Conservation (phyloP, 176 grass and related monocot genomes). For the Themeda triandra region DNA sequence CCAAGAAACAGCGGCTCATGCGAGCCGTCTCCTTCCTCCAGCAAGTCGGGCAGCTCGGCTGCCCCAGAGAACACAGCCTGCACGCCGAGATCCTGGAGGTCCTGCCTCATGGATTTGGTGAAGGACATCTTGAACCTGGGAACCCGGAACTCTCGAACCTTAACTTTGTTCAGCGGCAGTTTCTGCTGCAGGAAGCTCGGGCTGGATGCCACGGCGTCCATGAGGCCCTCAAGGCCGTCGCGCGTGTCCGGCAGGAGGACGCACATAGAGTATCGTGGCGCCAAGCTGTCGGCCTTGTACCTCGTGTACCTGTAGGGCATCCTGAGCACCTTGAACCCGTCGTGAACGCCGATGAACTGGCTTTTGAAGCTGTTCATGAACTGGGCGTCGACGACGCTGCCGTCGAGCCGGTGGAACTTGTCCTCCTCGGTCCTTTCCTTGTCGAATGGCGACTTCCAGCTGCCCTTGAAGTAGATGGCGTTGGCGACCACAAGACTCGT, state of each 20-base stretch:
- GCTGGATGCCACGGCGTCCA: neutral
- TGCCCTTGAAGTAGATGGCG: constrained; percentile 4
- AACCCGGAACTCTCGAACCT: neutral
- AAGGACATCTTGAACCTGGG: neutral
- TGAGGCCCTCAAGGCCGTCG: neutral
- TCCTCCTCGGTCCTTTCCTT: neutral
- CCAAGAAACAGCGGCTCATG: too few species aligned
- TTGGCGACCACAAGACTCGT: constrained; percentile 20
- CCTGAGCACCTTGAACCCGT: neutral
- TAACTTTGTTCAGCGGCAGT: neutral
- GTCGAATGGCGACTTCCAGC: neutral
- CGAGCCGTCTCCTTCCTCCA: neutral
- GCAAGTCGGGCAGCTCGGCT: neutral
- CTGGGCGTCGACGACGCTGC: neutral
- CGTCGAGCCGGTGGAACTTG: neutral
- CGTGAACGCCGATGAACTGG: neutral
- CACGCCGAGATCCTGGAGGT: neutral
- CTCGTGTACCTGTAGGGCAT: neutral
- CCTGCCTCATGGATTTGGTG: neutral
- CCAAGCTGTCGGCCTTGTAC: too few species aligned
- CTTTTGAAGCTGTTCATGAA: neutral
- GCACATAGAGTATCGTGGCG: constrained; percentile 20
- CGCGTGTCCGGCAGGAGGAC: neutral
- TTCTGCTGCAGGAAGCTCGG: neutral
- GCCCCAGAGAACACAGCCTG: neutral